Conservation (phyloP, 495 filamentous ascomycete species). For the Aspergillus cavernicola region DNA sequence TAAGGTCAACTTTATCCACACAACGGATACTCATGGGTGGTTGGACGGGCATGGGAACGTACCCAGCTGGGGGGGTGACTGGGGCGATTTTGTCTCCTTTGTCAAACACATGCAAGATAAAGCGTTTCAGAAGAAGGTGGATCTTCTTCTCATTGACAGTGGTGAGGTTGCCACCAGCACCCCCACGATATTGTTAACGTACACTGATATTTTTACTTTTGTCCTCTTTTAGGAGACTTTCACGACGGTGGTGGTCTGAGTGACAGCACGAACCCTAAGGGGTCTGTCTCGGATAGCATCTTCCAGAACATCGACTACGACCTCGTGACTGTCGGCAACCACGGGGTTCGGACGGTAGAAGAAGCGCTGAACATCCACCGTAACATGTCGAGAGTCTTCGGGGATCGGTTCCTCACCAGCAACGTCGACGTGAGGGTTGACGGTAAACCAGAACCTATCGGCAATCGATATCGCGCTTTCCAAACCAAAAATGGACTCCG, state of each 20-base stretch:
- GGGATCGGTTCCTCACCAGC: slow-evolving; percentile 39
- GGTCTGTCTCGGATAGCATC: slow-evolving; percentile 32
- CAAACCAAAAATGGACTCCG: slow-evolving; percentile 30
- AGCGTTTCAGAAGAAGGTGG: slow-evolving; percentile 29
- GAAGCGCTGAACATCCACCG: slow-evolving; percentile 22
- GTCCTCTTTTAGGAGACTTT: slow-evolving; percentile 25
- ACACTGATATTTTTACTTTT: neutral
- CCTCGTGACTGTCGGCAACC: slow-evolving; percentile 40
- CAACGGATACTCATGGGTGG: slow-evolving; percentile 47
- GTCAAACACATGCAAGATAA: slow-evolving; percentile 33
- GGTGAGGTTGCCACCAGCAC: too few relatives aligned
- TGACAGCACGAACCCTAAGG: slow-evolving; percentile 36
- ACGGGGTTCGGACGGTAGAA: slow-evolving; percentile 35
- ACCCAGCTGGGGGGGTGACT: slow-evolving; percentile 40
- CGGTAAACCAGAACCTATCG: slow-evolving; percentile 29
- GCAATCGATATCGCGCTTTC: slow-evolving; percentile 33
- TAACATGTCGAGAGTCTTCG: slow-evolving; percentile 33
- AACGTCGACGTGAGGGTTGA: slow-evolving; percentile 35
- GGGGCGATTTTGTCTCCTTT: slow-evolving; percentile 41
- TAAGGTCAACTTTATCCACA: slow-evolving; percentile 45
- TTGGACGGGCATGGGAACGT: slow-evolving; percentile 44
- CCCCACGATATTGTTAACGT: neutral
- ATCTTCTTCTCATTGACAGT: slow-evolving; percentile 37
- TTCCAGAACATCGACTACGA: slow-evolving; percentile 43
- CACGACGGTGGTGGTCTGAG: slow-evolving; percentile 41